Evolutionary conservation across 2,329 filamentous ascomycete genomes (phyloP).

Genomic region (Colletotrichum sp.): DNA sequence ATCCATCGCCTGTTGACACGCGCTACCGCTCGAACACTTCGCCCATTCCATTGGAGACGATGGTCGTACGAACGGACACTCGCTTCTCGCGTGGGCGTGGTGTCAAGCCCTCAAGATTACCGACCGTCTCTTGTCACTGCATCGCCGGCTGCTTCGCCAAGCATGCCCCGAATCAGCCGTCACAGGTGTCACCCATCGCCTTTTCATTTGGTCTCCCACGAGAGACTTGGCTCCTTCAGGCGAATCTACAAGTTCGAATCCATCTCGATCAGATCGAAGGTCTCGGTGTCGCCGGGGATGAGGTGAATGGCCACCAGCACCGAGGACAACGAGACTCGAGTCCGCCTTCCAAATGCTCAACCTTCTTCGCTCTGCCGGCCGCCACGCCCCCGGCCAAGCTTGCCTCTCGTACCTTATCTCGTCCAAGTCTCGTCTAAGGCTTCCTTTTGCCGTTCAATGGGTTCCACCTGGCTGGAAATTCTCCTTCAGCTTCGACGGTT

Average conservation of each 20-base stretch:
- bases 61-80: neutral
- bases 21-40: neutral
- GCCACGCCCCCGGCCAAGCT: neutral
- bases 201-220: neutral
- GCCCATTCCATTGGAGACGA: neutral
- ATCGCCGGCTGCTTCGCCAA: neutral
- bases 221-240: neutral
- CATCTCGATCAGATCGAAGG: neutral
- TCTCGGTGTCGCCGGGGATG: neutral
- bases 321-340: neutral
- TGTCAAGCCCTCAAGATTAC: neutral
- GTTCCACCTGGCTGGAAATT: neutral
- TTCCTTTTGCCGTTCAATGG: neutral
- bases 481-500: constrained; percentile 15
- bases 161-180: neutral
- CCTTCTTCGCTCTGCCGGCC: neutral
- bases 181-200: neutral
- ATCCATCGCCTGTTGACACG: neutral
- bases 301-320: neutral
- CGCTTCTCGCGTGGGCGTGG: neutral
- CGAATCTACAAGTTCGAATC: neutral
- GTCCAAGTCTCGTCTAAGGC: neutral
- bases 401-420: neutral
- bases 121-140: neutral
- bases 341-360: neutral